phyloP scores from a whole-genome alignment of 1,284 basidiomycete genomes.

The Ganoderma multipileum region DNA sequence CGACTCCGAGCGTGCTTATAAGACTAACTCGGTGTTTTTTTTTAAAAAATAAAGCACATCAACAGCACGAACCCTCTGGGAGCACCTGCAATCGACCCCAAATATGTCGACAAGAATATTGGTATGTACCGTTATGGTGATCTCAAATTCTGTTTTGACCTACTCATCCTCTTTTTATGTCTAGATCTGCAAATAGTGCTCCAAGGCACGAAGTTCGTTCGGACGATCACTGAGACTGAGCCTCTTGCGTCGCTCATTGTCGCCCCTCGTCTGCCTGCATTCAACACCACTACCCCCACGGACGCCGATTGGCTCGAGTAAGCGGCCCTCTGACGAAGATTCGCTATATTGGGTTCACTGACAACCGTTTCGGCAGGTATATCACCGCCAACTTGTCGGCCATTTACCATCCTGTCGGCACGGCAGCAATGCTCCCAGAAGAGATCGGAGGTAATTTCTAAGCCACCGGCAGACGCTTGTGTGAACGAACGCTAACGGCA shows the following conservation, averaged over 20 bases:
- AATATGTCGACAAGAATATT: slow-evolving; percentile 12
- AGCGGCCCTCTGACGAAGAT: not conserved
- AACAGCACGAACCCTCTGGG: slow-evolving; percentile 10
- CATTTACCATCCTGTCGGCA: slow-evolving; percentile 18
- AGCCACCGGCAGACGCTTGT: too few species aligned
- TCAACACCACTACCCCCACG: slow-evolving; percentile 4
- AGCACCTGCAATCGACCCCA: slow-evolving; percentile 18
- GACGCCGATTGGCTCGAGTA: slow-evolving; percentile 17
- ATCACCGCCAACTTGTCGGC: slow-evolving; percentile 8
- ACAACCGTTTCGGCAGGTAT: not conserved
- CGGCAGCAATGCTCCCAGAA: slow-evolving; percentile 18
- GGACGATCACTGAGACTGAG: slow-evolving; percentile 10
- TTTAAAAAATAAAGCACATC: slow-evolving; percentile 12
- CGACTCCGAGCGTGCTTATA: not conserved
- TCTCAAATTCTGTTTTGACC: not conserved
- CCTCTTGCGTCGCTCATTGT: slow-evolving; percentile 13
- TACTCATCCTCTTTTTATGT: not conserved
- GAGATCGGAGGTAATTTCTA: slow-evolving; percentile 12
- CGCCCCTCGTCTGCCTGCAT: slow-evolving; percentile 6
- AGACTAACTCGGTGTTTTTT: not conserved
- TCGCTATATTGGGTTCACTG: not conserved
- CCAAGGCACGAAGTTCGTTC: slow-evolving; percentile 14
- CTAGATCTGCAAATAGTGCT: slow-evolving; percentile 17
- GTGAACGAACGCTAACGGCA: not conserved
- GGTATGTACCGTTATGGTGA: slow-evolving; percentile 1